Conservation (phyloP, 2,329 filamentous ascomycete genomes). For the Arthrobotrys sinensis region DNA sequence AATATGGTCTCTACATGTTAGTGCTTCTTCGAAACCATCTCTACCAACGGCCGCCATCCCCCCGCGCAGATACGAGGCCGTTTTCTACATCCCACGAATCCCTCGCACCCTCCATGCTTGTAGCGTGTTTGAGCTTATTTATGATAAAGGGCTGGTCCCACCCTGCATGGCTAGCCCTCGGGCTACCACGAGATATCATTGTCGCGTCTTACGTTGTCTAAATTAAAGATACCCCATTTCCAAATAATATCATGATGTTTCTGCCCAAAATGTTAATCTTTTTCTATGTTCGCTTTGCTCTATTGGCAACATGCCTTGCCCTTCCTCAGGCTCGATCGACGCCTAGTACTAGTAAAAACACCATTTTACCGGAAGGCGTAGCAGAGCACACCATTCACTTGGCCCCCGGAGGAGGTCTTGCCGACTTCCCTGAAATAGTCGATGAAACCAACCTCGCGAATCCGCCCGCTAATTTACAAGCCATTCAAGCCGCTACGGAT, state of each 20-base stretch:
- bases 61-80: slow-evolving; percentile 10
- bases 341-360: not conserved
- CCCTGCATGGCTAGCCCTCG: not conserved
- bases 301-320: slow-evolving; percentile 17
- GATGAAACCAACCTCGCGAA: slow-evolving; percentile 37
- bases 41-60: too few species aligned
- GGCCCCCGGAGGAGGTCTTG: slow-evolving; percentile 5
- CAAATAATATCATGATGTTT: not conserved
- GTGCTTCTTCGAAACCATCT: too few species aligned
- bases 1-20: not conserved
- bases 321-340: slow-evolving; percentile 4
- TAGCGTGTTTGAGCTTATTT: slow-evolving; percentile 42
- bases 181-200: slow-evolving; percentile 2
- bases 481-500: not conserved
- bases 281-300: not conserved
- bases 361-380: not conserved
- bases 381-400: not conserved
- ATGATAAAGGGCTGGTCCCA: not conserved
- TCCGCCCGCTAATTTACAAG: not conserved
- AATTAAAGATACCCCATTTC: not conserved
- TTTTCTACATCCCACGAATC: slow-evolving; percentile 5
- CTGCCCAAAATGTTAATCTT: slow-evolving; percentile 6
- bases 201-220: not conserved
- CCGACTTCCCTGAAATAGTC: slow-evolving; percentile 27
- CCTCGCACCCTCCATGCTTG: not conserved